Base-by-base conservation (phyloP, 306 rosid species). In the Potentilla sterilis region DNA sequence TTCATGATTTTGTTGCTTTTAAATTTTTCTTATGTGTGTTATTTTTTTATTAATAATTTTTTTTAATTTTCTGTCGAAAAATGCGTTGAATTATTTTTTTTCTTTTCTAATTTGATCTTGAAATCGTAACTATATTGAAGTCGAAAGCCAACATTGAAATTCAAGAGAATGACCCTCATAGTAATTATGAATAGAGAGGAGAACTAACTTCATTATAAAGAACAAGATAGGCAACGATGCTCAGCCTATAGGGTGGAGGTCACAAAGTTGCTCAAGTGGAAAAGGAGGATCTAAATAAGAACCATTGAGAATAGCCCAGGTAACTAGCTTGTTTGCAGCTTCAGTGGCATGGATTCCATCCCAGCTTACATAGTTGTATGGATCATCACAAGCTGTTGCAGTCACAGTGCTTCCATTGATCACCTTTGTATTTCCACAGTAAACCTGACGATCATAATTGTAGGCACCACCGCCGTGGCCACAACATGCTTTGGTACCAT, bases 291-390 rank as follows among this genome's bases (percentile, higher is more conserved):
- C 86, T 54, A 75, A 94, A 80, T 81, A 87, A 35, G 93, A 85
- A 75, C 97, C 95, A 77, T 80, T 91, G 15, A 94, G 91, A 80
- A 91, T 86, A 37, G 98, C 96, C 75, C 43, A 65, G 6, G 98
- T 83, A 10, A 75, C 40, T 74, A 88, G 87, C 87, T 92, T 92
- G 81, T 92, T 94, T 67, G 93, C 97, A 75, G 93, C 93, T 82
- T 94, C 98, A 57, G 96, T 87, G 74, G 97, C 78, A 74, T 94
- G 98, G n/a, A 94, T 79, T 44, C 96, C 98, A 86, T 94, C 97
- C 95, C 96, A 94, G 78, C 98, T 92, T 46, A 88, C 96, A 58
- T 92, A 92, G 82, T 90, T 90, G 63, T 81, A 63, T 1, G 98
- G 98, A 15, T 94, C 98, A 63, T 28, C 41, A 58, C 93, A 85